Conservation (phyloP, 345 rosid species). For the Salix viminalis region DNA sequence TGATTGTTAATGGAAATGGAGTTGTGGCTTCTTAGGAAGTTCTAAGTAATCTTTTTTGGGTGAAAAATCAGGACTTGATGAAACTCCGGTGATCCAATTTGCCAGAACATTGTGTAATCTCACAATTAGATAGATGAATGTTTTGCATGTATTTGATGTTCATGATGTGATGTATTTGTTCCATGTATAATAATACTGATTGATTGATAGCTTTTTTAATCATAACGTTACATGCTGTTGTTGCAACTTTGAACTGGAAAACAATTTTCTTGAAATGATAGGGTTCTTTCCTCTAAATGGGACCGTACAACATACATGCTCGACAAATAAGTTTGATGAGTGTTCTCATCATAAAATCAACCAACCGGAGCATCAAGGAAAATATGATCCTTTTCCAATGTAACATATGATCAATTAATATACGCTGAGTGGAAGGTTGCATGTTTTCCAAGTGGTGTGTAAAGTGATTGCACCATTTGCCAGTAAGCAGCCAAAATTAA, state of each 20-base stretch:
- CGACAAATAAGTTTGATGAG: too few relatives aligned
- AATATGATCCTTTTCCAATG: background rate
- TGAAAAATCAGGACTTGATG: background rate
- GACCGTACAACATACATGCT: too few relatives aligned
- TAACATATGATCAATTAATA: background rate
- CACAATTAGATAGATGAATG: background rate
- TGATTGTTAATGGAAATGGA: too few relatives aligned
- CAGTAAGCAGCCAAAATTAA: conserved; percentile 50
- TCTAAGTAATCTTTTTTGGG: background rate
- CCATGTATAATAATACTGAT: too few relatives aligned
- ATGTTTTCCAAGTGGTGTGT: conserved; percentile 46
- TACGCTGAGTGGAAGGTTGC: conserved; percentile 30
- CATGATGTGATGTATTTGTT: background rate
- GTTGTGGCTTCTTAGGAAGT: too few relatives aligned
- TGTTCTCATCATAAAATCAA: too few relatives aligned
- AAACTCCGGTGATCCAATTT: background rate
- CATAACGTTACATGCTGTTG: too few relatives aligned
- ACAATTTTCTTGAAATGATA: too few relatives aligned
- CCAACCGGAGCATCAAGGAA: background rate
- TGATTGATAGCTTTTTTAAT: too few relatives aligned
- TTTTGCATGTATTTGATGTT: background rate
- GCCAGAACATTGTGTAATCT: background rate
- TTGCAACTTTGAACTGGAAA: too few relatives aligned
- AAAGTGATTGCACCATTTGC: conserved; percentile 44
- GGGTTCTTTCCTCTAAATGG: too few relatives aligned